Percentiles rank a stretch among this genome's conserved stretches.
These are phyloP conservation scores for Paramecium pentaurelia DNA, from an alignment of 73 alveolate genomes.

Conservation along the genomic window DNA sequence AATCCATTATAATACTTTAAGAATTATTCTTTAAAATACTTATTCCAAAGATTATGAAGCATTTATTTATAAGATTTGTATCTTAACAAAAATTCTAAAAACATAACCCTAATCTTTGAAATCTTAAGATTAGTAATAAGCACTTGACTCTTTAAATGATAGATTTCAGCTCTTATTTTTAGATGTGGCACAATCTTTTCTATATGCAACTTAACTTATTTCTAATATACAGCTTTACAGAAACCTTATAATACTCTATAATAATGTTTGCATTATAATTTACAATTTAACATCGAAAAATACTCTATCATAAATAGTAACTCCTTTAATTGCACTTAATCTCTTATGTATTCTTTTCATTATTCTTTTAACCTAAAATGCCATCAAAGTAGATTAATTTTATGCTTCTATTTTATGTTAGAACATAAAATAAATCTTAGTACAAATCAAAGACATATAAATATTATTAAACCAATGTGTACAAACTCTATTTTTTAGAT, in stretches of 20 bases:
- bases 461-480: neutral
- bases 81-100: neutral
- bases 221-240: neutral
- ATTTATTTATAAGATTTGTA: neutral
- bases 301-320: neutral
- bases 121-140: neutral
- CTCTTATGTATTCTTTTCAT: slow-evolving; percentile 38
- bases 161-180: slow-evolving; percentile 3
- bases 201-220: neutral
- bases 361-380: slow-evolving; percentile 17
- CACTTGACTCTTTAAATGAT: neutral
- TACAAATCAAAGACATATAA: neutral
- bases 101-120: neutral
- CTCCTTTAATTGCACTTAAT: neutral
- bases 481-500: neutral
- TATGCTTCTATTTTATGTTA: neutral
- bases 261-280: neutral
- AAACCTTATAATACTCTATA: neutral
- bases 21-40: slow-evolving; percentile 10
- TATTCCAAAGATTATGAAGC: neutral
- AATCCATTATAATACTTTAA: neutral
- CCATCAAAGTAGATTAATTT: slow-evolving; percentile 10
- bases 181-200: neutral
- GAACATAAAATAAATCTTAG: neutral
- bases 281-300: slow-evolving; percentile 11